A percentile compares a stretch with the other conserved stretches of the same genome.
Evolutionary conservation across 2,329 filamentous ascomycete genomes (phyloP).

Genomic region (Epichloe sp.): DNA sequence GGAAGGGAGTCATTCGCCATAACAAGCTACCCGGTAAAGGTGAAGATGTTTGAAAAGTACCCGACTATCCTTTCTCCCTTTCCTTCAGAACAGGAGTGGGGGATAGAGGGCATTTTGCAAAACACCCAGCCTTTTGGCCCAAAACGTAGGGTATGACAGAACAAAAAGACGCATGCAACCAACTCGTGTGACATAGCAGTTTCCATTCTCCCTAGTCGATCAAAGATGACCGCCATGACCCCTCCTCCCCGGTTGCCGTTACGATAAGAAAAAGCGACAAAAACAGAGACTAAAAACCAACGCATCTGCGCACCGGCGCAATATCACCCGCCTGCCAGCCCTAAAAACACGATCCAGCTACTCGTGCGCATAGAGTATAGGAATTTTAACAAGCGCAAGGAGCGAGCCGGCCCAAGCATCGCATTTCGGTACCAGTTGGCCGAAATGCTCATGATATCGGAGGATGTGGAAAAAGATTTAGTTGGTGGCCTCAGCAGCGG

Average conservation of each 20-base stretch:
- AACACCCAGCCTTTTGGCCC: constrained; percentile 3
- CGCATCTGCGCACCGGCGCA: constrained; percentile 20
- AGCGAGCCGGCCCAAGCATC: constrained; percentile 14
- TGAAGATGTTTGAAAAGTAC: neutral
- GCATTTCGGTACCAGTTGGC: constrained; percentile 23
- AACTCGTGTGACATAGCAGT: constrained; percentile 5
- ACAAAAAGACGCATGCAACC: constrained; percentile 5
- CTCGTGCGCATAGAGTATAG: constrained; percentile 8
- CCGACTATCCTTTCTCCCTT: neutral
- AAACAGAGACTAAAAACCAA: constrained; percentile 16
- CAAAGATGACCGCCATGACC: constrained; percentile 6
- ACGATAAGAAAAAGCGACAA: constrained; percentile 6
- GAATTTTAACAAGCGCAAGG: constrained; percentile 6
- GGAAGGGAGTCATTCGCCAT: constrained; percentile 1
- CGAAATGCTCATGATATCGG: constrained; percentile 27
- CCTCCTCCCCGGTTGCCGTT: constrained; percentile 20
- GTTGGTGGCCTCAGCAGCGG: constrained; percentile 35
- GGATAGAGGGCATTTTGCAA: neutral
- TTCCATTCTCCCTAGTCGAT: constrained; percentile 7
- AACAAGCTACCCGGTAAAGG: neutral
- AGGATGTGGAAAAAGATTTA: constrained; percentile 27
- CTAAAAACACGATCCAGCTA: constrained; percentile 18
- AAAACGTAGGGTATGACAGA: constrained; percentile 3
- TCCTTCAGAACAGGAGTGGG: neutral
- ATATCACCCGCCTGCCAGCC: constrained; percentile 23